Conservation (phyloP, 768 basidiomycete species). For the Gloeostereum incarnatum region DNA sequence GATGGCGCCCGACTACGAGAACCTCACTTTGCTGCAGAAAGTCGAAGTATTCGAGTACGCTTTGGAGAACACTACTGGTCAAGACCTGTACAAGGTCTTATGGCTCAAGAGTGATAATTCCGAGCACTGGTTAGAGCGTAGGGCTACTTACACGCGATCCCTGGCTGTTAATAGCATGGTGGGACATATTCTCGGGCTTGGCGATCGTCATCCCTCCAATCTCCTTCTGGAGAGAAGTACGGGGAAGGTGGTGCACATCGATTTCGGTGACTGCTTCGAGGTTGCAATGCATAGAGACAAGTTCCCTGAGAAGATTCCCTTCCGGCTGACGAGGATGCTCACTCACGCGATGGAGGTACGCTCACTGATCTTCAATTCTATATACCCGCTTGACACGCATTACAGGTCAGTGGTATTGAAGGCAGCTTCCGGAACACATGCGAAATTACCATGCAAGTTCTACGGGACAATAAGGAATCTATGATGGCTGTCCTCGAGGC, state of each 20-base stretch:
- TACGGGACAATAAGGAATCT: slow-evolving; percentile 97
- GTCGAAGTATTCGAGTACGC: slow-evolving; percentile 99
- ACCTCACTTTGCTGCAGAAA: slow-evolving; percentile 88
- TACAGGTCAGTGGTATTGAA: slow-evolving; percentile 92
- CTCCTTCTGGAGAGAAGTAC: slow-evolving; percentile 83
- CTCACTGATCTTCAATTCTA: slow-evolving; percentile 1
- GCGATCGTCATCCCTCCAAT: slow-evolving; percentile 98
- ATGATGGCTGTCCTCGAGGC: slow-evolving; percentile 98
- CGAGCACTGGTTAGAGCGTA: slow-evolving; percentile 95
- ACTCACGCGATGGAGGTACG: slow-evolving; percentile 98
- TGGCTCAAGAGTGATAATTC: slow-evolving; percentile 96
- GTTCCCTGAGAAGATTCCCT: slow-evolving; percentile 97
- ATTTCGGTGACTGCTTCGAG: slow-evolving; percentile 98
- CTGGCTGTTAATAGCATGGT: slow-evolving; percentile 98
- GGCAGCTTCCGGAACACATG: slow-evolving; percentile 94
- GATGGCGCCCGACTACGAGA: slow-evolving; percentile 99
- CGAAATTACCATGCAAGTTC: slow-evolving; percentile 95
- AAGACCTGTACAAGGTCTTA: slow-evolving; percentile 91
- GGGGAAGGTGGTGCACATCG: slow-evolving; percentile 94
- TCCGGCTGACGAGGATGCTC: slow-evolving; percentile 96
- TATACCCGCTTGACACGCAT: slow-evolving; percentile 6
- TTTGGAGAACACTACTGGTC: slow-evolving; percentile 95
- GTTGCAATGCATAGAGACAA: slow-evolving; percentile 97
- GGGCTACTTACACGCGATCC: slow-evolving; percentile 92
- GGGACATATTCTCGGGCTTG: slow-evolving; percentile 93